Evolutionary conservation across 1,284 basidiomycete genomes (phyloP).

Genomic region (Fomitopsis pinicola): DNA sequence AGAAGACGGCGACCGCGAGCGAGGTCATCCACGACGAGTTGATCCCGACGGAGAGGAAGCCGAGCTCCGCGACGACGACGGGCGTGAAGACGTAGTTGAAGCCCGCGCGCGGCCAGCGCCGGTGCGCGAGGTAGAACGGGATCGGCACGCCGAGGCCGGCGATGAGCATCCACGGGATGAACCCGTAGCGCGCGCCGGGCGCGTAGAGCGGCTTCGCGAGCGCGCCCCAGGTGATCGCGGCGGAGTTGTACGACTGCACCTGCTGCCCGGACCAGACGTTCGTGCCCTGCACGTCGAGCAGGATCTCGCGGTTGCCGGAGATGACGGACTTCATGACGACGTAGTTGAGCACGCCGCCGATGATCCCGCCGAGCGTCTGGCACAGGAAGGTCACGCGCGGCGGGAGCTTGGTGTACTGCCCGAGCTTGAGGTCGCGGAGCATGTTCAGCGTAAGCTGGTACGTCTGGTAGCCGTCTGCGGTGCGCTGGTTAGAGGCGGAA

Average conservation of each 20-base stretch:
- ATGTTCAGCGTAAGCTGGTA: constrained; percentile 29
- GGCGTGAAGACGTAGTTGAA: background rate
- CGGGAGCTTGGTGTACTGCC: constrained; percentile 45
- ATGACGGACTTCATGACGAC: constrained; percentile 26
- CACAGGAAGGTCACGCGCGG: constrained; percentile 35
- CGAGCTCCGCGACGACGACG: background rate
- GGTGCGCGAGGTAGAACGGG: background rate
- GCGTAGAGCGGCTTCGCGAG: background rate
- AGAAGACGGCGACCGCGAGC: background rate
- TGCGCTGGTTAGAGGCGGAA: background rate
- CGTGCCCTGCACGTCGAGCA: constrained; percentile 29
- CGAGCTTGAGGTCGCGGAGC: constrained; percentile 40
- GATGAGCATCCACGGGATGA: background rate
- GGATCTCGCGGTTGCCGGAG: constrained; percentile 19
- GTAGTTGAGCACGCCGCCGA: constrained; percentile 30
- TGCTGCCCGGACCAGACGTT: constrained; percentile 50
- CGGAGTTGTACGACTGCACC: constrained; percentile 35
- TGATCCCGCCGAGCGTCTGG: constrained; percentile 48
- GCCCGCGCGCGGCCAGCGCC: background rate
- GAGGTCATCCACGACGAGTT: background rate
- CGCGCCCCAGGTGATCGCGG: background rate
- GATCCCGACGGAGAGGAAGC: background rate
- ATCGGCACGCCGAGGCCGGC: background rate
- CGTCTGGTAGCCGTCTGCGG: constrained; percentile 11
- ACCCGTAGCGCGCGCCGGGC: background rate